Conservation (phyloP, 495 filamentous ascomycete genomes). For the Talaromyces stipitatus region DNA sequence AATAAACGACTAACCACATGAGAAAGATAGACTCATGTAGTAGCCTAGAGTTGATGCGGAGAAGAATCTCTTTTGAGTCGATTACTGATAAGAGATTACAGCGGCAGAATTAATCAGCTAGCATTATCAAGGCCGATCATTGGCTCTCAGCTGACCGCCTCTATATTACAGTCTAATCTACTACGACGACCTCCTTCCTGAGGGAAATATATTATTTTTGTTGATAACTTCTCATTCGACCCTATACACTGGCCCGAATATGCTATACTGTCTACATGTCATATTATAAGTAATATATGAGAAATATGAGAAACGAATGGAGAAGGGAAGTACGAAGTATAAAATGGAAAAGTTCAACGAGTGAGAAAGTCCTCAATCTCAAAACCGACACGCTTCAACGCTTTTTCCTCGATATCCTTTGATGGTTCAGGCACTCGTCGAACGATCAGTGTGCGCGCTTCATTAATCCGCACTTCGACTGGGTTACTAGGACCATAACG, state of each 20-base stretch:
- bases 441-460: slow-evolving; percentile 51
- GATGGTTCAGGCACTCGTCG: slow-evolving; percentile 31
- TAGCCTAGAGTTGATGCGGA: background rate
- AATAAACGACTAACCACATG: background rate
- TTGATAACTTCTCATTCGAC: background rate
- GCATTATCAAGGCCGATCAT: background rate
- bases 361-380: slow-evolving; percentile 77
- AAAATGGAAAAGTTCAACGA: slow-evolving; percentile 15
- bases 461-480: slow-evolving; percentile 46
- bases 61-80: background rate
- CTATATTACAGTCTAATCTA: background rate
- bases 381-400: slow-evolving; percentile 65
- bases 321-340: background rate
- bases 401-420: slow-evolving; percentile 53
- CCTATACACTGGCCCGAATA: background rate
- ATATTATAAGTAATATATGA: background rate
- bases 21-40: background rate
- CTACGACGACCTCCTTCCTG: background rate
- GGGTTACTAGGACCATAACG: slow-evolving; percentile 26
- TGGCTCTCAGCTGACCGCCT: background rate
- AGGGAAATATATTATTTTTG: background rate
- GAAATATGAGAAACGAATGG: background rate
- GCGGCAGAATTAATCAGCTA: slow-evolving; percentile 1
- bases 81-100: slow-evolving; percentile 1
- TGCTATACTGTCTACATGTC: background rate